Evolutionary conservation across 75 land plant species (phyloP).

Genomic region (Chamaecyparis obtusa): DNA sequence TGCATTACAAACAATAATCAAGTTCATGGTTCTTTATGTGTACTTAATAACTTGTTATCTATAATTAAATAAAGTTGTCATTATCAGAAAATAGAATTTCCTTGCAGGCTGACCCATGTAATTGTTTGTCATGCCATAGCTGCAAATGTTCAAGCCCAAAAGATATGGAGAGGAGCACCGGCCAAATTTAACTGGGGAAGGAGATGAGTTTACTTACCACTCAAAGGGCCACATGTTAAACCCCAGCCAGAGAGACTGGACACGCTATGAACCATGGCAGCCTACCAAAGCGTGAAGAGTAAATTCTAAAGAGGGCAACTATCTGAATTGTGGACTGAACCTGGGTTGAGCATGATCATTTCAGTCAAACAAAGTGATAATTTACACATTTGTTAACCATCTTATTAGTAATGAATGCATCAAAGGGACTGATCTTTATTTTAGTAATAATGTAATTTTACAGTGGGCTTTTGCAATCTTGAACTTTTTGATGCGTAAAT

Average conservation of each 20-base stretch:
- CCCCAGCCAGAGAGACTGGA: conserved; percentile 88
- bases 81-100: not conserved
- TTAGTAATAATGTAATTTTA: not conserved
- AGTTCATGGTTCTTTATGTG: not conserved
- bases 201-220: conserved; percentile 80
- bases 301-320: not conserved
- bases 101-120: not conserved
- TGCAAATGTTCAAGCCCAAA: conserved; percentile 74
- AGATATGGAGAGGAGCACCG: conserved; percentile 84
- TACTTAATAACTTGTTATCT: conserved; percentile 2
- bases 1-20: not conserved
- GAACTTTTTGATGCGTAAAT: not conserved
- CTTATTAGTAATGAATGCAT: not conserved
- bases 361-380: not conserved
- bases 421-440: not conserved
- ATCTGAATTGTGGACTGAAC: not conserved
- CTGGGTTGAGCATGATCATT: not conserved
- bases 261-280: conserved; percentile 91
- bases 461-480: not conserved
- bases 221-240: conserved; percentile 89
- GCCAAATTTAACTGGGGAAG: conserved; percentile 79
- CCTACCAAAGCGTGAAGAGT: conserved; percentile 30
- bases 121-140: conserved; percentile 35
- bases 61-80: not conserved
- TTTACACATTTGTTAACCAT: not conserved